These are phyloP conservation scores for Suillus brevipes DNA, from an alignment of 768 basidiomycete species.

Conservation along the genomic window DNA sequence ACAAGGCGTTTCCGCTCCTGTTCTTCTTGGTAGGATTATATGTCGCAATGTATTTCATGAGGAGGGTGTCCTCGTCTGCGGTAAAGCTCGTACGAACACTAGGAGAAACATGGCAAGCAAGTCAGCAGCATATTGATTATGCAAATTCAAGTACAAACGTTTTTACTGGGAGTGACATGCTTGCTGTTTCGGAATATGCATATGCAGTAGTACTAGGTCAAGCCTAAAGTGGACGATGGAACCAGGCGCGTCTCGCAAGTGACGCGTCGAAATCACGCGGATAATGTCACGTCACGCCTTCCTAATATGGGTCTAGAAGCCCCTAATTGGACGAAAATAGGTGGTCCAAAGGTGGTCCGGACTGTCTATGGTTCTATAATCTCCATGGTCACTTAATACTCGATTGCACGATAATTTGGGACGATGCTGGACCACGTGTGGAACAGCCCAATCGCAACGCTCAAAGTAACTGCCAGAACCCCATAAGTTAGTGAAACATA, in stretches of 20 bases:
- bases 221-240: background rate
- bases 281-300: conserved; percentile 1
- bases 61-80: conserved; percentile 40
- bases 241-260: conserved; percentile 1
- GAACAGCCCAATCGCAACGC: too few relatives aligned
- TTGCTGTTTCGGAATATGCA: background rate
- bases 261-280: conserved; percentile 4
- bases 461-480: too few relatives aligned
- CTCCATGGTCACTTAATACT: too few relatives aligned
- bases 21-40: conserved; percentile 42
- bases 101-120: background rate
- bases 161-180: background rate
- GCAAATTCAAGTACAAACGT: background rate
- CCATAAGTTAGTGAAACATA: too few relatives aligned
- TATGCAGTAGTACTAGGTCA: background rate
- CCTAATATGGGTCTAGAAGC: background rate
- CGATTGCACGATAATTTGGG: too few relatives aligned
- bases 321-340: background rate
- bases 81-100: conserved; percentile 34
- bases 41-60: conserved; percentile 50
- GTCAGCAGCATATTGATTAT: background rate
- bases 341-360: background rate
- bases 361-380: too few relatives aligned
- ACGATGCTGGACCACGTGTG: too few relatives aligned
- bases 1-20: conserved; percentile 49